Base-by-base conservation (phyloP, 345 rosid species). In the Geranium rotundifolium region DNA sequence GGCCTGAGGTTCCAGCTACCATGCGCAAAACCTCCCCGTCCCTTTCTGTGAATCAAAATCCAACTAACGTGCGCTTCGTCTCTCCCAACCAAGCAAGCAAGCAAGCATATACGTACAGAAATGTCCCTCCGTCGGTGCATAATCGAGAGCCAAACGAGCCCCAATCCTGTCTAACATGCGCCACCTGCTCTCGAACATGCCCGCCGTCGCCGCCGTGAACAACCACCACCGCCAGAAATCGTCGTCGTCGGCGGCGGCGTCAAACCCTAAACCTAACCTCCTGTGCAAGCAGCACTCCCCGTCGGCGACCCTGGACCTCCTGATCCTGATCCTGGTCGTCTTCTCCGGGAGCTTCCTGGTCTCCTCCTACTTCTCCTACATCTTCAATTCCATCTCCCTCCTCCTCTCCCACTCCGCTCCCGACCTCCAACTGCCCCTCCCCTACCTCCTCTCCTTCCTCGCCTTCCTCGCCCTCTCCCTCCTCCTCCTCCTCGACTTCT, bases 271-370 rank as follows among this genome's bases (percentile, higher is more conserved):
- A 56, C 67, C 15, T 77, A 39, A 70, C 29, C 41, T 59, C 15
- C 81, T 70, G 62, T 88, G 96, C 79, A 82, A 79, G 19, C 96
- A 79, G 19, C 96, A 91, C 77, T 91, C 96, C 2, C 95, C 93
- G 1, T 88, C 92, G 2, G 91, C 89, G 27, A 86, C 95, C 64
- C 89, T 92, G 2, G 95, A 89, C 85, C 80, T 92, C 41, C 72
- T 92, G 2, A 84, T 92, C 76, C 81, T 92, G 31, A 67, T 85
- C 71, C 79, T 86, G 57, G 95, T 85, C 68, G 82, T 89, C 68
- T 79, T 89, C 80, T 82, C 95, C 1, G 89, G 87, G 19, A 68
- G 89, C 19, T 90, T 86, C 76, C 87, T 88, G 67, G 60, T 92
- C 72, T 79, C 83, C 31, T 92, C 96, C 49, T 85, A 85, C 84